A percentile compares a stretch with the other conserved stretches of the same genome.
phyloP scores from a whole-genome alignment of 2,329 filamentous ascomycete genomes.

The Colletotrichum gloeosporioides region DNA sequence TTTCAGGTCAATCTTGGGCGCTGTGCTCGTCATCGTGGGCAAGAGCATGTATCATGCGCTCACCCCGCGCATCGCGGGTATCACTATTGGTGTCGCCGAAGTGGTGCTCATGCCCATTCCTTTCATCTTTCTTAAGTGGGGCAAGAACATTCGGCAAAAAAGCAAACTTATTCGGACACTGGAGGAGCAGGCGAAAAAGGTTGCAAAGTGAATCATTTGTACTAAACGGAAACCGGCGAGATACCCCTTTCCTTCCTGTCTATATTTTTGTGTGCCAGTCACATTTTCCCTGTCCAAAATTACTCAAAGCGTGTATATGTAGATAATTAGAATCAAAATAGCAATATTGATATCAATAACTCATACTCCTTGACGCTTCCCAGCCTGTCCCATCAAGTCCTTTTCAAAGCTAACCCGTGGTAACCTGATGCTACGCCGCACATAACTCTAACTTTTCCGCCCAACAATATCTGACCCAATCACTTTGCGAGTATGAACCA shows the following conservation, averaged over 20 bases:
- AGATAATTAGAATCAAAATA: neutral
- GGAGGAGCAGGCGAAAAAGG: slow-evolving; percentile 20
- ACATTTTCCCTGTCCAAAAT: neutral
- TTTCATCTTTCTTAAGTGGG: slow-evolving; percentile 59
- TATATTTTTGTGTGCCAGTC: slow-evolving; percentile 9
- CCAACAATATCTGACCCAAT: slow-evolving; percentile 5
- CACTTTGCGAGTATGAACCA: neutral
- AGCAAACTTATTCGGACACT: slow-evolving; percentile 19
- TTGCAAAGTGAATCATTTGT: neutral
- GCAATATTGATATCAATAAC: neutral
- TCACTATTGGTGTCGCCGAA: slow-evolving; percentile 29
- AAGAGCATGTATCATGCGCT: slow-evolving; percentile 62
- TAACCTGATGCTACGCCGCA: neutral
- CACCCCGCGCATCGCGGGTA: slow-evolving; percentile 66
- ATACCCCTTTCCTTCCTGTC: slow-evolving; percentile 15
- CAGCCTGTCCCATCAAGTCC: neutral
- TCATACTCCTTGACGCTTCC: neutral
- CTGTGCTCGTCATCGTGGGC: slow-evolving; percentile 64
- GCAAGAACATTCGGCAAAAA: slow-evolving; percentile 19
- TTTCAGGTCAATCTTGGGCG: slow-evolving; percentile 62
- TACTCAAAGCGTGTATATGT: neutral
- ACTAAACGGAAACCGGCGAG: neutral
- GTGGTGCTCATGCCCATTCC: slow-evolving; percentile 68
- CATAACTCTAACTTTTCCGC: neutral
- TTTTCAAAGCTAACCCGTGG: neutral